Base-by-base conservation (phyloP, 129 eudicot genomes). In the Heracleum sosnowskyi region DNA sequence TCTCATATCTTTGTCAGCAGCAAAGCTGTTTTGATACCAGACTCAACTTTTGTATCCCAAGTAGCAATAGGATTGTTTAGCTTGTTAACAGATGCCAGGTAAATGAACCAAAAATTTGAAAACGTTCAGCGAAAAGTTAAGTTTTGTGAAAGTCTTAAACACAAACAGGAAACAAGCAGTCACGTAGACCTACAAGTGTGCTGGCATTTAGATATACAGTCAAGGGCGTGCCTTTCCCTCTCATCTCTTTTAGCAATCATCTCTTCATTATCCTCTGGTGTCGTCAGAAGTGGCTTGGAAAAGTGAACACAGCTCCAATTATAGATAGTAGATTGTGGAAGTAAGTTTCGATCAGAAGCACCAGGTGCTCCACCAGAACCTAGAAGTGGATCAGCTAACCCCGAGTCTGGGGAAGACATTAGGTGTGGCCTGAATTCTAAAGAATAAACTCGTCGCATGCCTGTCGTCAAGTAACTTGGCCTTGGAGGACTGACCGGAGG, bases 401-500 rank as follows among this genome's bases (percentile, higher is more conserved):
- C 98, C 0, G 97, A 88, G 53, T 95, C 98, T 26, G 90, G 88
- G 79, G 90, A 86, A 76, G 77, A 75, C 84, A 90, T 90, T 70
- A 87, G 77, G 57, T 95, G 92, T 46, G 98, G 98, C 81, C 98
- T 86, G 80, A 91, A 91, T 75, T 95, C 98, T 78, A 95, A 82
- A 46, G 97, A 95, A 71, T 88, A 91, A 22, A 95, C 98, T 83
- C 98, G 90, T 22, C 97, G 85, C 81, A 95, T 88, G 86, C 91
- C 91, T 44, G 83, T 49, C 1, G 89, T 89, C 79, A 91, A 76
- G 81, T 95, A 95, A 84, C 90, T 95, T 68, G 97, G 87, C 51
- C 96, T 84, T 69, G 98, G 98, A 66, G 98, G 98, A 86, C 98
- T 95, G 57, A 95, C 98, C 46, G 98, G 98, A 34, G 97, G 98